phyloP scores from a whole-genome alignment of 768 basidiomycete species.

The Termitomyces sp. region DNA sequence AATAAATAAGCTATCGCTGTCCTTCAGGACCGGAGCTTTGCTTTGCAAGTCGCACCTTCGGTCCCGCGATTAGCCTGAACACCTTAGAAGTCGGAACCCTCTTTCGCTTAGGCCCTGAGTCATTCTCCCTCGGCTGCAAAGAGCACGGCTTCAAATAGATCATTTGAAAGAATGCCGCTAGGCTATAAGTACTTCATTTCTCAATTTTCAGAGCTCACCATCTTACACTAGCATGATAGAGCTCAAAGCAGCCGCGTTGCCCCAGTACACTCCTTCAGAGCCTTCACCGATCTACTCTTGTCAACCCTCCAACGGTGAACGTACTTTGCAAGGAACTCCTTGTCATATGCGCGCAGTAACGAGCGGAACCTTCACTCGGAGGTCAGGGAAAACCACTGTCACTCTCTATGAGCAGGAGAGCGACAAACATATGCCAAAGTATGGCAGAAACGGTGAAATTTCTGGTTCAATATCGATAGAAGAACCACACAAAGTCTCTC shows the following conservation, averaged over 20 bases:
- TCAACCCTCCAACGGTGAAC: slow-evolving; percentile 46
- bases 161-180: neutral
- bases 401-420: slow-evolving; percentile 43
- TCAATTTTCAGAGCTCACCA: neutral
- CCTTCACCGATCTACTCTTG: slow-evolving; percentile 56
- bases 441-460: slow-evolving; percentile 37
- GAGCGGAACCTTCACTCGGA: slow-evolving; percentile 35
- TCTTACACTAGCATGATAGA: neutral
- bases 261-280: slow-evolving; percentile 49
- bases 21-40: too few species aligned
- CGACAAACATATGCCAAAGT: slow-evolving; percentile 30
- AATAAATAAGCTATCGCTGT: too few species aligned
- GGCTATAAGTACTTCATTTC: neutral
- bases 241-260: slow-evolving; percentile 20
- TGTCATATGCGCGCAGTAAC: slow-evolving; percentile 18
- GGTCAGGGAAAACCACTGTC: slow-evolving; percentile 33
- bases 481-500: slow-evolving; percentile 27
- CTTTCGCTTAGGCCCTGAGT: neutral
- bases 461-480: slow-evolving; percentile 40
- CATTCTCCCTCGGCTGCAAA: neutral
- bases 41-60: neutral
- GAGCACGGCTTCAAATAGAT: too few species aligned
- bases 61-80: neutral
- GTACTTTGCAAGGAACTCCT: slow-evolving; percentile 46
- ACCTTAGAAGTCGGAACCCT: neutral